Conservation (phyloP, 352 stramenopile genomes). For the Phytophthora fragariaefolia region DNA sequence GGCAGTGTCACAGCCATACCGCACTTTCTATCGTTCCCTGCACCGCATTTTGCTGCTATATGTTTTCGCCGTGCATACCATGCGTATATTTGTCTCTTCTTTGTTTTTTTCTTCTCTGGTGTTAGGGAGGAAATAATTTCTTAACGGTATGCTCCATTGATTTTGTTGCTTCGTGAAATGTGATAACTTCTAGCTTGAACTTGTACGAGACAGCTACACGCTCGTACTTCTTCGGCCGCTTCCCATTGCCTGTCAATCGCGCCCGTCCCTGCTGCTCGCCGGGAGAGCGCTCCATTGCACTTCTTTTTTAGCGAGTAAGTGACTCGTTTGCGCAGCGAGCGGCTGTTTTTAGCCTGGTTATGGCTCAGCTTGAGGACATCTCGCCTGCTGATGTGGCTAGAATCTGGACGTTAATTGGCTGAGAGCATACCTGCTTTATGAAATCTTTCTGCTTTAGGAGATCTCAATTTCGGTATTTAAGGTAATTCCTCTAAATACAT, state of each 20-base stretch:
- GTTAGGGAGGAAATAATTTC: not conserved
- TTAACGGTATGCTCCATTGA: conserved; percentile 1
- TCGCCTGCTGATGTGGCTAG: no score
- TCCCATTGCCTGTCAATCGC: not conserved
- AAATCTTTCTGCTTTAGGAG: no score
- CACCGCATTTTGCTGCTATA: not conserved
- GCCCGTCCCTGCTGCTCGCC: not conserved
- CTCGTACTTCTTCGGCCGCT: not conserved
- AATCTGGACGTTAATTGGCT: no score
- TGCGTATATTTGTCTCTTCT: not conserved
- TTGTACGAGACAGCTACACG: conserved; percentile 11
- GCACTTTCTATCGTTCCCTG: not conserved
- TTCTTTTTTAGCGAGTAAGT: no score
- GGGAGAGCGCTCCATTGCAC: no score
- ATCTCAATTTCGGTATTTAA: no score
- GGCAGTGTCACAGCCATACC: not conserved
- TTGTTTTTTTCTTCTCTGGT: not conserved
- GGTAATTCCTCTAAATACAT: no score
- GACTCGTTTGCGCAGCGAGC: no score
- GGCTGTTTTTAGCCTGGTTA: no score
- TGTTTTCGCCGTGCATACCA: not conserved
- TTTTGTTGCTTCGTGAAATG: not conserved
- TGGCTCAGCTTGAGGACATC: no score
- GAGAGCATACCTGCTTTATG: no score
- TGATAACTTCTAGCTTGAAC: conserved; percentile 9